Percentiles rank a stretch among this genome's conserved stretches.
Evolutionary conservation across 805 yeast genomes (phyloP).

Genomic region (Suhomyces sp.): DNA sequence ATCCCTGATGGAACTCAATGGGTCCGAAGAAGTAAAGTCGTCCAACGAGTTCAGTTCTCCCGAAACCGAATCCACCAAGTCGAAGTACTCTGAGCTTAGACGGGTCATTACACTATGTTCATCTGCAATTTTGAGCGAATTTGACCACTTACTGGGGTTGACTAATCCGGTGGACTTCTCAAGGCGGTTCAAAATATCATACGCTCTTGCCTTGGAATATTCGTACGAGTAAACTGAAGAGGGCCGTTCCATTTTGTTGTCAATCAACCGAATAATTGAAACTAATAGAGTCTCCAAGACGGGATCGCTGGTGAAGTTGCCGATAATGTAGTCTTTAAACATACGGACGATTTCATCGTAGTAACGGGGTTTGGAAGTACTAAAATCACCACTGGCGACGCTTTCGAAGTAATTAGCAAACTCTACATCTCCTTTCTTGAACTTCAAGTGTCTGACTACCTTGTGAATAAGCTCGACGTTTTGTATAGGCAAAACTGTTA

Average conservation of each 20-base stretch:
- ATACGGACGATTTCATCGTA: constrained; percentile 42
- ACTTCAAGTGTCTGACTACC: constrained; percentile 20
- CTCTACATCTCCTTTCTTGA: constrained; percentile 14
- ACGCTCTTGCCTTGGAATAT: constrained; percentile 53
- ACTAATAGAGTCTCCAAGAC: constrained; percentile 45
- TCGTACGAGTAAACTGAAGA: constrained; percentile 27
- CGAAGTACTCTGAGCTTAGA: constrained; percentile 42
- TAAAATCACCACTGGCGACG: neutral
- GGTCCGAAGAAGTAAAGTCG: constrained; percentile 31
- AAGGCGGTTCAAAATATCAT: constrained; percentile 41
- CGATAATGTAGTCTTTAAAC: constrained; percentile 55
- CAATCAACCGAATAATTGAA: constrained; percentile 29
- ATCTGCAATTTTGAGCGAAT: constrained; percentile 44
- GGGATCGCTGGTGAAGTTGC: constrained; percentile 46
- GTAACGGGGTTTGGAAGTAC: constrained; percentile 11
- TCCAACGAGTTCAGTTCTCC: neutral
- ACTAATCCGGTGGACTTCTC: constrained; percentile 26
- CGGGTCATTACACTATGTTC: constrained; percentile 43
- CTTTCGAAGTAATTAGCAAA: constrained; percentile 21
- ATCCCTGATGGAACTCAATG: constrained; percentile 29
- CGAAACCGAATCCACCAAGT: constrained; percentile 10
- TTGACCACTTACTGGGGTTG: constrained; percentile 55
- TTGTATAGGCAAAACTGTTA: constrained; percentile 30
- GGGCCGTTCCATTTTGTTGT: constrained; percentile 7
- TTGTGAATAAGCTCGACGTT: constrained; percentile 11